These are phyloP conservation scores for Chrysanthemum makinoi DNA, from an alignment of 129 eudicot genomes.

Conservation along the genomic window DNA sequence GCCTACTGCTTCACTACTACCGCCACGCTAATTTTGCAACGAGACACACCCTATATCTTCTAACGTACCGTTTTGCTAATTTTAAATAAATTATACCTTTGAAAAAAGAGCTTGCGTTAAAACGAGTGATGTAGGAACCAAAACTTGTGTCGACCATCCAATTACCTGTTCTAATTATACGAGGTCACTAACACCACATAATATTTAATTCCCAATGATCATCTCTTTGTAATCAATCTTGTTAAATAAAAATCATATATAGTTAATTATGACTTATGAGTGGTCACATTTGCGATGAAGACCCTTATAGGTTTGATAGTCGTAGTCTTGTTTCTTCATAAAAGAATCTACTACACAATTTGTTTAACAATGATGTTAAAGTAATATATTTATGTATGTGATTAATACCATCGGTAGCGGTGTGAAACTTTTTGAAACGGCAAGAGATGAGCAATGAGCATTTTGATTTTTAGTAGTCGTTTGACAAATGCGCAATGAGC, in stretches of 20 bases:
- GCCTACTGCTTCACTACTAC: too few relatives aligned
- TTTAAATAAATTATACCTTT: not conserved
- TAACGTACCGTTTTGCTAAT: too few relatives aligned
- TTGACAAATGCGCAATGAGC: too few relatives aligned
- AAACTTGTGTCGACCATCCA: slow-evolving; percentile 15
- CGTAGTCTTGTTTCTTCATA: not conserved
- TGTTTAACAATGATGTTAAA: too few relatives aligned
- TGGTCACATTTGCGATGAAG: not conserved
- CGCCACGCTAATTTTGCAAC: too few relatives aligned
- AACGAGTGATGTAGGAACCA: slow-evolving; percentile 1
- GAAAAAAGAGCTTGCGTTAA: not conserved
- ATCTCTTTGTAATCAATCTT: not conserved
- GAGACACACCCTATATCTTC: too few relatives aligned
- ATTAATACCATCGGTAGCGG: too few relatives aligned
- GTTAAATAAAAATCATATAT: not conserved
- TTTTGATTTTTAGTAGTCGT: too few relatives aligned
- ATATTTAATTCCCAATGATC: not conserved
- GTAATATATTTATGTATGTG: too few relatives aligned
- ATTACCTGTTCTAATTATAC: not conserved
- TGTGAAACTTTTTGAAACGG: too few relatives aligned
- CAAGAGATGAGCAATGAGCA: too few relatives aligned
- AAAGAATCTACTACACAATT: not conserved
- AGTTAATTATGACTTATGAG: not conserved
- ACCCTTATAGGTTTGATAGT: not conserved
- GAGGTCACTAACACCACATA: not conserved